These are phyloP conservation scores for Septoria linicola DNA, from an alignment of 2,329 filamentous ascomycete genomes.

Conservation along the genomic window DNA sequence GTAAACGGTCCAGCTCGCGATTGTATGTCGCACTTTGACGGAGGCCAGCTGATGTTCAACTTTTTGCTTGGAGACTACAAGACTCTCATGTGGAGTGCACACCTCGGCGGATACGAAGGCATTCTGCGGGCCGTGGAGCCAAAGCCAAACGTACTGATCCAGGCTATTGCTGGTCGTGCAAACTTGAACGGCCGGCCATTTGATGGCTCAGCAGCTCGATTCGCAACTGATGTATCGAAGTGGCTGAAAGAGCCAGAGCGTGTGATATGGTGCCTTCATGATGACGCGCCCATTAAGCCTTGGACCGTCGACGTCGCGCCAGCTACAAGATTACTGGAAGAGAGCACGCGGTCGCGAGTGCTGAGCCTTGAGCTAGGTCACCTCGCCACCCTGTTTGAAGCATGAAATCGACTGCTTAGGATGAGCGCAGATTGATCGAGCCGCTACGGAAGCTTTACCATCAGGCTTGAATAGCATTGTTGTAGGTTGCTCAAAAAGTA, in stretches of 20 bases:
- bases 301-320: background rate
- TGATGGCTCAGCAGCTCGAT: background rate
- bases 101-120: background rate
- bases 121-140: background rate
- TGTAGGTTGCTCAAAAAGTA: too few relatives aligned
- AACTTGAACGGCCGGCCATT: background rate
- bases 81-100: background rate
- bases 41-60: conserved; percentile 1
- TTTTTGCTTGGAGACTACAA: background rate
- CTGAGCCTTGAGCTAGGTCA: background rate
- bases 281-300: conserved; percentile 9
- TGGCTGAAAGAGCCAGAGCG: background rate
- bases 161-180: background rate
- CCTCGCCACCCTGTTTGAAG: too few relatives aligned
- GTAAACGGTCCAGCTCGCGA: background rate
- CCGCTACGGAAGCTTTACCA: too few relatives aligned
- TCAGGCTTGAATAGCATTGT: too few relatives aligned
- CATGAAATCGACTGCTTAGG: too few relatives aligned
- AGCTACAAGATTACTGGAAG: background rate
- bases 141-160: background rate
- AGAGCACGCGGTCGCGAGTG: background rate
- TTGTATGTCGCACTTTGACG: background rate
- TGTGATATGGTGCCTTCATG: conserved; percentile 3
- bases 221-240: background rate
- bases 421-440: too few relatives aligned